Evolutionary conservation across 176 grass and related monocot genomes (phyloP), one percentile per base, ranked within the genome.

Genomic region (Metroxylon sagu): DNA sequence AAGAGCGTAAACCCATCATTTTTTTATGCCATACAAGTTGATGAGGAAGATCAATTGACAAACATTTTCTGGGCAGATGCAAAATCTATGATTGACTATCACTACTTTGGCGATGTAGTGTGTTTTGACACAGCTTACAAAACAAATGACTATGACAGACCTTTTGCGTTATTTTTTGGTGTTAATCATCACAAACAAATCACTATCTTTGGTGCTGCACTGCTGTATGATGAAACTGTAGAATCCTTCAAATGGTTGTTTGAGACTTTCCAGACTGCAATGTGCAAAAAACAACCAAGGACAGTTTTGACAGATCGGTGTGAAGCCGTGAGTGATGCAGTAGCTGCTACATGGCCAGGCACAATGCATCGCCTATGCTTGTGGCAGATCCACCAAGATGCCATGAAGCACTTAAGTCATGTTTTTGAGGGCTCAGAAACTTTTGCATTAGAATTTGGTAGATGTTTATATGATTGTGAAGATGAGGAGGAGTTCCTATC

Each of bases 241-340:
- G 73, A 89, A 75, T 86, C 90, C 18, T 89, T 81, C 70, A 95
- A 78, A 69, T 95, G 90, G 85, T 62, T 95, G 58, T 81, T 89
- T 27, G 74, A 81, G 57, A 80, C 82, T 31, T 95, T 89, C 54
- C 89, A 83, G 57, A 80, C 57, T 21, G 82, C 90, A 54, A 89
- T 86, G 90, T 70, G 72, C n/a, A 82, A 85, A 70, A 89, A 83
- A 48, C 79, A 86, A 52, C 90, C 85, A 55, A 89, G 83, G 83
- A 83, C 90, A 59, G 74, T 95, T 69, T 63, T 95, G 57, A 85
- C 69, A 26, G 89, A 75, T 55, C 75, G 60, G 21, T 81, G 26
- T 73, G 66, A 62, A 31, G 61, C 69, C 29, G 61, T 95, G 26
- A 60, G 56, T 56, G 79, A 89, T 63, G 78, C 79, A 59, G 53